Conservation (phyloP, 371 early-diverging fungal species). For the Conidiobolus incongruus region DNA sequence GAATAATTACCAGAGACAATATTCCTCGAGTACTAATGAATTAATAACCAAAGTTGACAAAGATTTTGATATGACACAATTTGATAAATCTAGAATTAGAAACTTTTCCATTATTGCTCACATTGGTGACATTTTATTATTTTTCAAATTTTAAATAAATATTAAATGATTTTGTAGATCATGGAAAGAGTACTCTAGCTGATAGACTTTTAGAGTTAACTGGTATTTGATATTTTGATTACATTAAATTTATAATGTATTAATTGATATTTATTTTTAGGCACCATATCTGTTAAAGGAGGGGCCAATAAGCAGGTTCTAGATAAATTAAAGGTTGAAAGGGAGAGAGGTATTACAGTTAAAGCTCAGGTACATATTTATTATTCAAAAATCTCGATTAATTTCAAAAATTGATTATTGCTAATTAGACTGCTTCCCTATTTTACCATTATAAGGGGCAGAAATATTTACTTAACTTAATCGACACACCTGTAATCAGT, state of each 20-base stretch:
- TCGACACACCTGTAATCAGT: constrained; percentile 62
- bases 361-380: constrained; percentile 62
- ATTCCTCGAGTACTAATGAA: too few species aligned
- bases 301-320: constrained; percentile 78
- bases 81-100: constrained; percentile 60
- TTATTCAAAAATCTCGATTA: background rate
- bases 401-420: background rate
- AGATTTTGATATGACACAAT: constrained; percentile 23
- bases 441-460: constrained; percentile 49
- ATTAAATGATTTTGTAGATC: constrained; percentile 23
- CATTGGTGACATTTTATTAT: constrained; percentile 28
- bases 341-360: constrained; percentile 90
- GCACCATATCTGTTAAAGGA: too few species aligned
- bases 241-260: background rate
- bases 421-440: constrained; percentile 61
- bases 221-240: constrained; percentile 2
- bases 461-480: constrained; percentile 58
- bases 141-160: background rate
- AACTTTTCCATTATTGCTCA: constrained; percentile 96
- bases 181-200: constrained; percentile 88
- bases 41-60: too few species aligned
- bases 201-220: constrained; percentile 20
- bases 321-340: constrained; percentile 86
- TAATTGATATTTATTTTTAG: constrained; percentile 34
- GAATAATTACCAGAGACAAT: too few species aligned